Evolutionary conservation across 1,284 basidiomycete genomes (phyloP), one percentile per base, ranked within the genome.

Genomic region (Trichosporon coremiiforme): DNA sequence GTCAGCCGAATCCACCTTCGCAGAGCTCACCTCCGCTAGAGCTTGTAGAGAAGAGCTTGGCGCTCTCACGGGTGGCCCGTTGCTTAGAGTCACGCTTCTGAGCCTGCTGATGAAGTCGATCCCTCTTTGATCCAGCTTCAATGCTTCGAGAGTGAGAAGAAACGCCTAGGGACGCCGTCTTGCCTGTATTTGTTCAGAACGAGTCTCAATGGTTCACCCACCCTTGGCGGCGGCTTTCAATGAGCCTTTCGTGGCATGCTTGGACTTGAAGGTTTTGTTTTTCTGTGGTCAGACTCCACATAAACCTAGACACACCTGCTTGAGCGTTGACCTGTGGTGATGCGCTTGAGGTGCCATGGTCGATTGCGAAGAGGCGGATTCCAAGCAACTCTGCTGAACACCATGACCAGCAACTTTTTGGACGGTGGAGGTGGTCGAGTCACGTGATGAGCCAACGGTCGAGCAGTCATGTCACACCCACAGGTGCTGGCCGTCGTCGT

Each of bases 191-290:
- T 1, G 45, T 70, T 15, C 68, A 55, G 6, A 10, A n/a, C 9
- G 4, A 45, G 66, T 4, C 25, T 13, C 64, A 7, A 60, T 5
- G 5, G 12, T 35, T 41, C 33, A 74, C 83, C 62, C 45, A 90
- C 93, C 93, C 85, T 95, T 95, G 15, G 92, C 89, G 53, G 88
- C 87, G 60, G 92, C 90, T 80, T 92, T 94, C 62, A 94, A 79
- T 0, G 90, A 87, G 9, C 75, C 89, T 83, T 96, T 95, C 4
- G 91, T 88, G 0, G 93, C 88, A 86, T 97, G 93, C 79, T 90
- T 91, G 0, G 91, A 93, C 81, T 95, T 95, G 87, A 92, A 96
- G 1, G 87, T 74, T 81, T 97, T 97, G 83, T 97, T 96, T 85
- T 88, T 85, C 91, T 94, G 67, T 64, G 53, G 25, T 31, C 15